Evolutionary conservation across 495 filamentous ascomycete genomes (phyloP).

Genomic region (Chaetomium cochliodes): DNA sequence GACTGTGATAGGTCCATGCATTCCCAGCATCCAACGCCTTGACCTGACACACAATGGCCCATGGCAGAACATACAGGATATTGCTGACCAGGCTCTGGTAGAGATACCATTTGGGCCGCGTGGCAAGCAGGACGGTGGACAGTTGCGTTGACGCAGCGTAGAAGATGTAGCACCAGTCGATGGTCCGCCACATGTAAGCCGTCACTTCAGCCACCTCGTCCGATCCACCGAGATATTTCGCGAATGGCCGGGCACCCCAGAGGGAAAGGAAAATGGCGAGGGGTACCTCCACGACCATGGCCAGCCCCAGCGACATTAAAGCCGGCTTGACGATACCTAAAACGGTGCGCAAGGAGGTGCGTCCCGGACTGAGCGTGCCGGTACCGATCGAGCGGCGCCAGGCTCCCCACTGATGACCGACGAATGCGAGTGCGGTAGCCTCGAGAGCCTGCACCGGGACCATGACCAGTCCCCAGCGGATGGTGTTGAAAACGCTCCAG

Average conservation of each 20-base stretch:
- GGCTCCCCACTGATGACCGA: slow-evolving; percentile 66
- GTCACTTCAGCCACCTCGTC: slow-evolving; percentile 59
- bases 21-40: slow-evolving; percentile 47
- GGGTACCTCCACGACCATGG: slow-evolving; percentile 58
- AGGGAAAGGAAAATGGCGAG: slow-evolving; percentile 62
- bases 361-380: slow-evolving; percentile 39
- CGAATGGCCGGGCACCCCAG: slow-evolving; percentile 58
- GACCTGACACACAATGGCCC: slow-evolving; percentile 62
- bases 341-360: slow-evolving; percentile 40
- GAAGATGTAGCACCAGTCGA: slow-evolving; percentile 76
- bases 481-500: slow-evolving; percentile 74
- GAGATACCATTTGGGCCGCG: slow-evolving; percentile 65
- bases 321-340: slow-evolving; percentile 54
- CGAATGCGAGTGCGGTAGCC: slow-evolving; percentile 61
- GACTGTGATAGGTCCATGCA: slow-evolving; percentile 66
- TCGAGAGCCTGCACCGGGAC: slow-evolving; percentile 69
- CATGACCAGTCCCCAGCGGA: slow-evolving; percentile 78
- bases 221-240: slow-evolving; percentile 57
- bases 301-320: slow-evolving; percentile 52
- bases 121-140: slow-evolving; percentile 63
- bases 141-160: slow-evolving; percentile 66
- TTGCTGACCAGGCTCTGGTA: slow-evolving; percentile 65
- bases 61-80: slow-evolving; percentile 66
- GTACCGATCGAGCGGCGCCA: slow-evolving; percentile 50
- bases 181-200: slow-evolving; percentile 67